Evolutionary conservation across 2,329 filamentous ascomycete species (phyloP).

Genomic region (Fusarium heterosporum): DNA sequence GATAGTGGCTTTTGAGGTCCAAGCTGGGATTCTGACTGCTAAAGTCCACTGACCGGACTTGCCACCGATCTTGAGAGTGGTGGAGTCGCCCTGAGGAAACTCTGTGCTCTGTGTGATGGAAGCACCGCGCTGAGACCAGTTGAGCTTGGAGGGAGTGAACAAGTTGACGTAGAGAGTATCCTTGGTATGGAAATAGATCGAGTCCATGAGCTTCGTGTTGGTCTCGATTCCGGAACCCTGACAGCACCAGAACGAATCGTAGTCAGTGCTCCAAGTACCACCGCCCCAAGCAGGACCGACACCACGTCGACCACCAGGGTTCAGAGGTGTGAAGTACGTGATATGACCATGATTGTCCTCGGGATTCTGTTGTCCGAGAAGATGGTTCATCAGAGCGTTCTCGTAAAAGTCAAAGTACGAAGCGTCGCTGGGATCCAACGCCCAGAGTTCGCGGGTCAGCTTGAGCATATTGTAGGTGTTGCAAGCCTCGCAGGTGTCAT

Average conservation of each 20-base stretch:
- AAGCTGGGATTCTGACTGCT: constrained; percentile 60
- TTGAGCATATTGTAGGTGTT: constrained; percentile 70
- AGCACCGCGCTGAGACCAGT: constrained; percentile 56
- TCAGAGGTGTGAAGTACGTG: constrained; percentile 65
- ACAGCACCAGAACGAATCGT: constrained; percentile 66
- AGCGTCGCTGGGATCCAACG: constrained; percentile 53
- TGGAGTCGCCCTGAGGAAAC: constrained; percentile 57
- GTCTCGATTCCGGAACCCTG: constrained; percentile 64
- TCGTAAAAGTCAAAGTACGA: constrained; percentile 67
- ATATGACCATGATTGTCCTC: constrained; percentile 59
- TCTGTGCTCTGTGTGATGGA: constrained; percentile 57
- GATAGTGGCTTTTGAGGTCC: constrained; percentile 56
- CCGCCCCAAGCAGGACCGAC: constrained; percentile 66
- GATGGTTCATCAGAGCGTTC: constrained; percentile 61
- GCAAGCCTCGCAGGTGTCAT: constrained; percentile 64
- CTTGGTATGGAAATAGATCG: constrained; percentile 61
- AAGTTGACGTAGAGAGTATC: constrained; percentile 61
- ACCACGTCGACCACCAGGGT: constrained; percentile 59
- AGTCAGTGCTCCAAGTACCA: constrained; percentile 66
- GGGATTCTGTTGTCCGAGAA: constrained; percentile 62
- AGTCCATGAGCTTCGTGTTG: constrained; percentile 66
- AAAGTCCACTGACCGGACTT: constrained; percentile 52
- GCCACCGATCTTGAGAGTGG: constrained; percentile 54
- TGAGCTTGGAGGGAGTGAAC: constrained; percentile 60
- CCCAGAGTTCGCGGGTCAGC: constrained; percentile 64